Percentiles rank a stretch among this genome's conserved stretches.
These are phyloP conservation scores for Astragalus membranaceus DNA, from an alignment of 306 rosid genomes.

Conservation along the genomic window DNA sequence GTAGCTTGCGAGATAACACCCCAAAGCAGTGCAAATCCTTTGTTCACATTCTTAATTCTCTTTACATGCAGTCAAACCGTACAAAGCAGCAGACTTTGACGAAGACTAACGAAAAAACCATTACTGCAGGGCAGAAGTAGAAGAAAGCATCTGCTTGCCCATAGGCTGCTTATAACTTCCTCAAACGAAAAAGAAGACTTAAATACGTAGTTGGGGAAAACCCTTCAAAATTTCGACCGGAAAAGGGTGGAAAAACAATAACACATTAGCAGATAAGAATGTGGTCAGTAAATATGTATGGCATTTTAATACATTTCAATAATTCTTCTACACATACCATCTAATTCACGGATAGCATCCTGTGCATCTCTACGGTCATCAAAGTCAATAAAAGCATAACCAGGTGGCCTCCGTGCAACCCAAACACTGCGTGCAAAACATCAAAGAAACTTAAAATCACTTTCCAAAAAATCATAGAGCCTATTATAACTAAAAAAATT, in stretches of 20 bases:
- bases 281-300: background rate
- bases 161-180: constrained; percentile 29
- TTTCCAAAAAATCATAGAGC: background rate
- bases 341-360: constrained; percentile 88
- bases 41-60: constrained; percentile 37
- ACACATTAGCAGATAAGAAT: constrained; percentile 31
- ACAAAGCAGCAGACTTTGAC: constrained; percentile 34
- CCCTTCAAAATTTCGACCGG: constrained; percentile 44
- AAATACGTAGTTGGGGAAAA: constrained; percentile 32
- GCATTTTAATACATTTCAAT: background rate
- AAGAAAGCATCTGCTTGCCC: constrained; percentile 37
- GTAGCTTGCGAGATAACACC: constrained; percentile 38
- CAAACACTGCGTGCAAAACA: constrained; percentile 57
- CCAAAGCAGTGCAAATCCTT: constrained; percentile 34
- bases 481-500: background rate
- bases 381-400: constrained; percentile 93
- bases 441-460: background rate
- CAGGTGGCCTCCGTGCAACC: constrained; percentile 99
- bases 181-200: constrained; percentile 37
- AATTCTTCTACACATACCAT: constrained; percentile 51
- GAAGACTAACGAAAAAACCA: constrained; percentile 43
- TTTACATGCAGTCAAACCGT: constrained; percentile 41
- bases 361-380: constrained; percentile 90
- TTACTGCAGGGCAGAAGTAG: constrained; percentile 38
- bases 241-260: constrained; percentile 40